Base-by-base conservation (phyloP, 768 basidiomycete species). In the Phanerochaete carnosa region DNA sequence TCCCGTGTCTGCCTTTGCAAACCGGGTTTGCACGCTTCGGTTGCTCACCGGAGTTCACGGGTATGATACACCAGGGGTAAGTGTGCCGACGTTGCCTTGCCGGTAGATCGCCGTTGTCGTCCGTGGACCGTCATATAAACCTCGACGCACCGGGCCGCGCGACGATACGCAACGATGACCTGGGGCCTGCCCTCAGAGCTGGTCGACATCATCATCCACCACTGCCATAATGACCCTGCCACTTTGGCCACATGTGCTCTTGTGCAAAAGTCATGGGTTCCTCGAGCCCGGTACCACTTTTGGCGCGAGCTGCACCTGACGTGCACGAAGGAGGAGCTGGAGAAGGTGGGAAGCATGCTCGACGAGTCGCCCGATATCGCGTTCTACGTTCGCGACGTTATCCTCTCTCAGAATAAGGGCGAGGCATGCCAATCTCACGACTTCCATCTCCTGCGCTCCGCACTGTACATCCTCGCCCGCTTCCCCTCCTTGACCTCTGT, bases 141-240 rank as follows among this genome's bases (percentile, higher is more conserved):
- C n/a, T n/a, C n/a, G n/a, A n/a, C n/a, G n/a, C n/a, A n/a, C n/a
- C n/a, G n/a, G n/a, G n/a, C n/a, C n/a, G n/a, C n/a, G n/a, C n/a
- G n/a, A 43, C 39, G 39, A 43, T 19, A 8, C 16, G 7, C 51
- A 13, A 23, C 35, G 54, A 25, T 50, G 22, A n/a, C 47, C 12
- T 58, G 57, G 57, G 51, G 32, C 15, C 37, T 62, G 8, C 60
- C 60, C 19, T 12, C 33, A 15, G 60, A 62, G 39, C 55, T 62
- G n/a, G 55, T 46, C 45, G 60, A 62, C 50, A 37, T 56, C 46
- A 52, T 62, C 37, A 29, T 62, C 49, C 55, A 62, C 55, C 54
- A 62, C 50, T 30, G 57, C 1, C 60, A 57, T 28, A 55, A 62
- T 49, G 60, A 62, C 55, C 23, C 30, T 2, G 45, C 25, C 12